These are phyloP conservation scores for Fraxinus pennsylvanica DNA, from an alignment of 257 asterid genomes.

Conservation along the genomic window DNA sequence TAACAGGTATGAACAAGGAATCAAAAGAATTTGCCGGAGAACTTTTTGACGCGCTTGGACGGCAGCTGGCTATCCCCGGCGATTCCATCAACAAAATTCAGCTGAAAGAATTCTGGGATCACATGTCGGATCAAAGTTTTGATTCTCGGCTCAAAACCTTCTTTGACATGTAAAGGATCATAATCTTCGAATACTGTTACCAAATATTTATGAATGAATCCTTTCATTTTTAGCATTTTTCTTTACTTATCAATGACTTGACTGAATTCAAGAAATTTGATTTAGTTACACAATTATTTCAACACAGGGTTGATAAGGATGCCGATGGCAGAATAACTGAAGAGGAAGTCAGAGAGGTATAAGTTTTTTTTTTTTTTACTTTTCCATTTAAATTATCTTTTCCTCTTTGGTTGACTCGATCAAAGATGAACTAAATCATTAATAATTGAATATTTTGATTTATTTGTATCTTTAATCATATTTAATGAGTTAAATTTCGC, in stretches of 20 bases:
- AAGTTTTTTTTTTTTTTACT: background rate
- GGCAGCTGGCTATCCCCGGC: slow-evolving; percentile 58
- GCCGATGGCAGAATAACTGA: slow-evolving; percentile 80
- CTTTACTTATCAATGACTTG: background rate
- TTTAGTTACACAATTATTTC: background rate
- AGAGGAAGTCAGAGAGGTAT: slow-evolving; percentile 94
- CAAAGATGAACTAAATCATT: background rate
- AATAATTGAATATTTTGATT: slow-evolving; percentile 1
- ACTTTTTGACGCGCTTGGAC: slow-evolving; percentile 69
- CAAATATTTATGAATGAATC: slow-evolving; percentile 23
- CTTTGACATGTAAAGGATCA: slow-evolving; percentile 70
- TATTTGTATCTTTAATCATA: background rate
- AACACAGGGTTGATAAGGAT: slow-evolving; percentile 84
- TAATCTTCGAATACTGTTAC: background rate
- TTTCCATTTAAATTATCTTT: background rate
- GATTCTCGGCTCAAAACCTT: slow-evolving; percentile 85
- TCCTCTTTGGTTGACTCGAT: background rate
- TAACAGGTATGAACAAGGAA: slow-evolving; percentile 76
- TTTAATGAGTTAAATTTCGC: no score
- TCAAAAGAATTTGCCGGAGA: slow-evolving; percentile 75
- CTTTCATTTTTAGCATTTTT: background rate
- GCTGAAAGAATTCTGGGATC: slow-evolving; percentile 80
- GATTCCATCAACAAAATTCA: slow-evolving; percentile 57
- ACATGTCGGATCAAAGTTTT: slow-evolving; percentile 75
- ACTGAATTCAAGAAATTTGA: background rate